Evolutionary conservation across 2,329 filamentous ascomycete species (phyloP), one percentile per base, ranked within the genome.

Genomic region (Fusarium incarnatum): DNA sequence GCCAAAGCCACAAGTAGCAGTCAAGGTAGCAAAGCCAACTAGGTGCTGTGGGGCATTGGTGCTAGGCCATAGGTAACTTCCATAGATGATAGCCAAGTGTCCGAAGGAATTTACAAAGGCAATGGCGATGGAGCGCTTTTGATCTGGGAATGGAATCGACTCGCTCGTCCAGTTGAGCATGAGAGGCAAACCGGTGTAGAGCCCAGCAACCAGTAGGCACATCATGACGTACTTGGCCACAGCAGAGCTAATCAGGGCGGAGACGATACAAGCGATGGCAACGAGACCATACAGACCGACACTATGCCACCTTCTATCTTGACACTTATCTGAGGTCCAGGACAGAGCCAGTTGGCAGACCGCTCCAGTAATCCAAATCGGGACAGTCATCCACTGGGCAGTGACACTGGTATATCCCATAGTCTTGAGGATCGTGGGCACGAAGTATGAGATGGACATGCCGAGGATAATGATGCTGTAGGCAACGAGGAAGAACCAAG

Each of bases 371-470:
- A 45, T 48, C 37, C 63, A 71, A 4, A 71, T 57, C 3, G 67
- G 64, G 0, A 66, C 64, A 0, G 56, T 66, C 60, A 71, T 71
- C 47, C 63, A 68, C 25, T 66, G 67, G 0, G 83, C 84, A 37
- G 79, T 82, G 44, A 79, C 56, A 3, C 65, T 68, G 61, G 82
- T 65, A 67, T 86, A 87, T 20, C 85, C 84, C 3, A 87, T 79
- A 0, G 81, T 82, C 22, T 81, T 76, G 27, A 85, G 83, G 20
- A 87, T 81, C 0, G 84, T 86, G 0, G 85, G 85, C 66, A 86
- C 30, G 70, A 87, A 87, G 77, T 87, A 87, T 9, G 83, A 84
- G 20, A 86, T 81, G 1, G 84, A 78, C 49, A 82, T 83, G 2
- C 83, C 83, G 5, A 85, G 84, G 18, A 78, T 67, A 47, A 77